A percentile compares a stretch with the other conserved stretches of the same genome.
Evolutionary conservation across 495 filamentous ascomycete species (phyloP).

Genomic region (Neurospora discreta): DNA sequence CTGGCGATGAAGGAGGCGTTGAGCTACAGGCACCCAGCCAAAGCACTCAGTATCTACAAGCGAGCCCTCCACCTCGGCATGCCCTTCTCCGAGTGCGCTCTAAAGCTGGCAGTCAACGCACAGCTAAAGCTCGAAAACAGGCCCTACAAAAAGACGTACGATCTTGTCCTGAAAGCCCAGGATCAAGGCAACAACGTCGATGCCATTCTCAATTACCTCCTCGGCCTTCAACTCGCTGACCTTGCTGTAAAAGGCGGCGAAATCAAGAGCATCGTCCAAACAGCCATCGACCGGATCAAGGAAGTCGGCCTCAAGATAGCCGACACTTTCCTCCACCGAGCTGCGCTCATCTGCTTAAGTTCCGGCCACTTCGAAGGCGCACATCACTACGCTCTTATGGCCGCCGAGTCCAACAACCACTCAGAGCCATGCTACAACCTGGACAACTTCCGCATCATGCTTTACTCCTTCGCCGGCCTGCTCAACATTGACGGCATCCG

Average conservation of each 20-base stretch:
- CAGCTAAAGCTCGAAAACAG: conserved; percentile 13
- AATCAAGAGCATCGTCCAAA: not conserved
- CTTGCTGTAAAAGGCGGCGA: not conserved
- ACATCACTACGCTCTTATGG: conserved; percentile 21
- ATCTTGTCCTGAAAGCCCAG: conserved; percentile 23
- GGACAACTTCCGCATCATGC: conserved; percentile 28
- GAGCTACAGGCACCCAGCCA: conserved; percentile 3
- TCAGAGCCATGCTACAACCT: conserved; percentile 22
- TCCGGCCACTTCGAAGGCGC: conserved; percentile 20
- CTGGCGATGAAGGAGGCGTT: conserved; percentile 28
- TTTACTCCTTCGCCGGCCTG: conserved; percentile 26
- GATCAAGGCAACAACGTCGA: conserved; percentile 23
- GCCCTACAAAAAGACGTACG: conserved; percentile 12
- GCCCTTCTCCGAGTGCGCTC: conserved; percentile 18
- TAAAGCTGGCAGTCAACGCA: conserved; percentile 32
- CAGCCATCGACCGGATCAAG: conserved; percentile 8
- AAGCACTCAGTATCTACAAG: conserved; percentile 26
- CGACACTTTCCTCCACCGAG: conserved; percentile 24
- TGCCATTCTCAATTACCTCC: conserved; percentile 20
- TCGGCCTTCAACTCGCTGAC: conserved; percentile 12
- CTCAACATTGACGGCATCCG: conserved; percentile 23
- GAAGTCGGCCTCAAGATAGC: conserved; percentile 14
- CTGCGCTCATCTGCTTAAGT: conserved; percentile 22
- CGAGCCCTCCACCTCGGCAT: conserved; percentile 20
- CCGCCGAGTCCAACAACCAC: conserved; percentile 15